A percentile compares a stretch with the other conserved stretches of the same genome.
phyloP scores from a whole-genome alignment of 2,329 filamentous ascomycete species.

The Leptographium flavum region DNA sequence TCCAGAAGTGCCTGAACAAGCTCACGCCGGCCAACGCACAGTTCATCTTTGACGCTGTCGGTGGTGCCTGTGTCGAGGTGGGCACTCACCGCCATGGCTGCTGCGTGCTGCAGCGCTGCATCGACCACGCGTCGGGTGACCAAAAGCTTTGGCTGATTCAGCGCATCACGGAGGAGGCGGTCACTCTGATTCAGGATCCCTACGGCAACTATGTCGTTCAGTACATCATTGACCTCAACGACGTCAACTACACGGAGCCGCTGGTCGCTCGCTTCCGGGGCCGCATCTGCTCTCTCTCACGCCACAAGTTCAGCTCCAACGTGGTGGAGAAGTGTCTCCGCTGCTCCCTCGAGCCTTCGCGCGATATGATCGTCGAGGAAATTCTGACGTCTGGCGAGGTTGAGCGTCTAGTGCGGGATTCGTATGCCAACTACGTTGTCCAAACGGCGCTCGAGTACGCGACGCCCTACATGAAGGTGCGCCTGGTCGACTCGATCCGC shows the following conservation, averaged over 20 bases:
- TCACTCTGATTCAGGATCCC: conserved; percentile 81
- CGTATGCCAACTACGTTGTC: conserved; percentile 94
- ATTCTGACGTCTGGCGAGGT: conserved; percentile 62
- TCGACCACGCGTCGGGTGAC: conserved; percentile 82
- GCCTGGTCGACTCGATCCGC: conserved; percentile 71
- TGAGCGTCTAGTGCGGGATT: conserved; percentile 78
- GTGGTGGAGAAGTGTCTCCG: conserved; percentile 95
- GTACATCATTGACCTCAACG: conserved; percentile 92
- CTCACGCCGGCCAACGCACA: conserved; percentile 71
- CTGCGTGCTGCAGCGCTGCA: conserved; percentile 94
- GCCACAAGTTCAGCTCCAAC: conserved; percentile 98
- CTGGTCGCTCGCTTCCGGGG: conserved; percentile 70
- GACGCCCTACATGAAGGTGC: conserved; percentile 55
- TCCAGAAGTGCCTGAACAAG: conserved; percentile 97
- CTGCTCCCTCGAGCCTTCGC: conserved; percentile 60
- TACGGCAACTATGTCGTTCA: conserved; percentile 99
- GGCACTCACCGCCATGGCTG: conserved; percentile 96
- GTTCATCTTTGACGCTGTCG: conserved; percentile 95
- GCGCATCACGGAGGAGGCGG: conserved; percentile 80
- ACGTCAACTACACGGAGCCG: conserved; percentile 76
- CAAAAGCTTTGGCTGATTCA: conserved; percentile 80
- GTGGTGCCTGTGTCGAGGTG: conserved; percentile 71
- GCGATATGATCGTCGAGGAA: conserved; percentile 73
- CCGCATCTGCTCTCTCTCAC: conserved; percentile 58
- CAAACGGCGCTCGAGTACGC: conserved; percentile 88